Percentiles rank a stretch among this genome's conserved stretches.
Conservation (phyloP, 176 grass and related monocot species). For the Ananas comosus region DNA sequence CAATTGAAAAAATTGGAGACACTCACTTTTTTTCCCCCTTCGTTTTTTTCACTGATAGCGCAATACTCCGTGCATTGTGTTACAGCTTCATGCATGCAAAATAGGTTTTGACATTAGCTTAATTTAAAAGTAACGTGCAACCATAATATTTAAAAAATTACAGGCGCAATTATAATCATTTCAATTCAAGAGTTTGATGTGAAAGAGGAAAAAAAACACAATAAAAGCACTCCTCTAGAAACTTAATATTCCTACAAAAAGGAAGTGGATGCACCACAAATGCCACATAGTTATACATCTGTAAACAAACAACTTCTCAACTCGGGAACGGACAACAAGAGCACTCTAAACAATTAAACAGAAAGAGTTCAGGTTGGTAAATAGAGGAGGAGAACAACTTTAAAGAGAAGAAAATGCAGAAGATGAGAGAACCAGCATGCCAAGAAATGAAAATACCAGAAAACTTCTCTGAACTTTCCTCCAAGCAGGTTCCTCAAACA, state of each 20-base stretch:
- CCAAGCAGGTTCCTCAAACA: not conserved
- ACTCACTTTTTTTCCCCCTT: too few species aligned
- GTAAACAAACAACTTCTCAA: not conserved
- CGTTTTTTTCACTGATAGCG: too few species aligned
- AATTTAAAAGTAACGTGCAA: too few species aligned
- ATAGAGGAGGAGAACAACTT: not conserved
- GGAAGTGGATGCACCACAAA: not conserved
- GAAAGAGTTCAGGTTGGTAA: not conserved
- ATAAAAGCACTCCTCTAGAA: too few species aligned
- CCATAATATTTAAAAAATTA: too few species aligned
- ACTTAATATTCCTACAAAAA: not conserved
- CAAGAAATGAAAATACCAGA: not conserved
- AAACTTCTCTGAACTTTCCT: not conserved
- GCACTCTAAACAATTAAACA: not conserved
- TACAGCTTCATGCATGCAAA: too few species aligned
- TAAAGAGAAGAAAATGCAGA: slow-evolving; percentile 3
- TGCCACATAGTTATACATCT: not conserved
- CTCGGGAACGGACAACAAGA: not conserved
- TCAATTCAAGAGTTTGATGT: too few species aligned
- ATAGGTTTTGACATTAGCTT: too few species aligned
- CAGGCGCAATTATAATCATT: too few species aligned
- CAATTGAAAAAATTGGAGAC: too few species aligned
- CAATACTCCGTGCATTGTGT: too few species aligned
- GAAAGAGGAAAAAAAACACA: too few species aligned
- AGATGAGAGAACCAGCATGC: not conserved